Percentiles rank a stretch among this genome's conserved stretches.
Conservation (phyloP, 1,139 yeast species). For the Hansenula lynferdii region DNA sequence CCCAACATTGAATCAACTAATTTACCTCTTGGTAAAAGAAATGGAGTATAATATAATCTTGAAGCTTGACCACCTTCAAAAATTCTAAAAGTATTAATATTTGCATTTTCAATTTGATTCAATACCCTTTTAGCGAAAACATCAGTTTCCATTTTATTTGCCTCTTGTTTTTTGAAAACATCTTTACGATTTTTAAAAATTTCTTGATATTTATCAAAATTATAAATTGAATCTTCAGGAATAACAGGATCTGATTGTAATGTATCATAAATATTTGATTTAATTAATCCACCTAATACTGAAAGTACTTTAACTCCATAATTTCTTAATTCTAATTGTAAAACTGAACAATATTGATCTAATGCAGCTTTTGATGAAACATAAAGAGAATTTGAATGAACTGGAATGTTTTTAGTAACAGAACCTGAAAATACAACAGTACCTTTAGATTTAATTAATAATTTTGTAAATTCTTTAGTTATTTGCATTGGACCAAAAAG, state of each 20-base stretch:
- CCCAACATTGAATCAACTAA: slow-evolving; percentile 13
- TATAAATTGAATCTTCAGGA: slow-evolving; percentile 43
- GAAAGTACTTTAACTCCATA: slow-evolving; percentile 60
- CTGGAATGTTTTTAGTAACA: slow-evolving; percentile 51
- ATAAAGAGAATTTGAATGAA: slow-evolving; percentile 57
- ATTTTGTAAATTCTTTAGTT: slow-evolving; percentile 47
- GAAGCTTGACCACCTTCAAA: slow-evolving; percentile 19
- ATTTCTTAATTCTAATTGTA: slow-evolving; percentile 56
- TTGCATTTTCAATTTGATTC: slow-evolving; percentile 17
- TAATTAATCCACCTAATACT: slow-evolving; percentile 54
- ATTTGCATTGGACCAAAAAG: slow-evolving; percentile 54
- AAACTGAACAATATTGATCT: slow-evolving; percentile 49
- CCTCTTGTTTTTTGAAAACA: slow-evolving; percentile 45
- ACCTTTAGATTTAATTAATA: slow-evolving; percentile 55
- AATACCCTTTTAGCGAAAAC: slow-evolving; percentile 18
- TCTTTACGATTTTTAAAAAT: slow-evolving; percentile 40
- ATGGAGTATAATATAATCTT: slow-evolving; percentile 6
- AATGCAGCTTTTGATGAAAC: slow-evolving; percentile 62
- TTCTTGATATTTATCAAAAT: slow-evolving; percentile 34
- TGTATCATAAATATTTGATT: slow-evolving; percentile 42
- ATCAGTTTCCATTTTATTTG: slow-evolving; percentile 24
- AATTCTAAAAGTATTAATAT: slow-evolving; percentile 13
- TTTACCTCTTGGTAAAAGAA: slow-evolving; percentile 6
- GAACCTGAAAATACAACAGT: slow-evolving; percentile 65
- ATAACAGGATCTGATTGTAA: slow-evolving; percentile 32